Evolutionary conservation across 345 rosid genomes (phyloP), one percentile per base, ranked within the genome.

Genomic region (Citrus unshiu): DNA sequence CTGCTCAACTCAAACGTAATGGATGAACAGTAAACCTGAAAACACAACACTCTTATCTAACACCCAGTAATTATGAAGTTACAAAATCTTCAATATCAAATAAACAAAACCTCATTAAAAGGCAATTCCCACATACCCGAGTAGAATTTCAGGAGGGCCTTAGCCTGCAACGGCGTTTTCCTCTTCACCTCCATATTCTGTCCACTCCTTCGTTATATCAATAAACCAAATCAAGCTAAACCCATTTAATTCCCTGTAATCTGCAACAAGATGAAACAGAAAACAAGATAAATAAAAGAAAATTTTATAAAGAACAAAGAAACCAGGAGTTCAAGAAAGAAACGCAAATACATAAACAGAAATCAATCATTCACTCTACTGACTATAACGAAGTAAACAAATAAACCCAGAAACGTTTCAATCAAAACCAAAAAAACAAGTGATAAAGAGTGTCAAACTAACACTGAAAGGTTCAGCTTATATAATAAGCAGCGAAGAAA

Each of bases 141-240:
- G 84, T 89, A 95, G 75, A 89, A 86, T 62, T 79, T 76, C 83
- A 89, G 91, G 51, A 96, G 97, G 62, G 93, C 89, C 83, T 88
- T 82, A 85, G 90, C 88, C 87, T 92, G 98, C 57, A 73, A 80
- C 25, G 89, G 85, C 25, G 97, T 86, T 86, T 96, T 94, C 83
- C 86, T 94, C 92, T 88, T 92, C 86, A 82, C 86, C 57, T 87
- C 87, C 78, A 80, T 72, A 12, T 76, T 65, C 63, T 27, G 29
- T 30, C 65, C 61, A 9, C 57, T 18, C 51, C 56, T 16, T 58
- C 10, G 34, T 61, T 25, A 67, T 25, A 49, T 49, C 70, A 70
- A 39, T 51, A 29, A 51, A 68, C 70, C 3, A 13, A 62, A n/a
- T 64, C 58, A 43, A 61, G 58, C 43, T 25, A 76, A 68, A 60